These are phyloP conservation scores for Umbellularia californica DNA, from an alignment of 164 flowering plant genomes.

Conservation along the genomic window DNA sequence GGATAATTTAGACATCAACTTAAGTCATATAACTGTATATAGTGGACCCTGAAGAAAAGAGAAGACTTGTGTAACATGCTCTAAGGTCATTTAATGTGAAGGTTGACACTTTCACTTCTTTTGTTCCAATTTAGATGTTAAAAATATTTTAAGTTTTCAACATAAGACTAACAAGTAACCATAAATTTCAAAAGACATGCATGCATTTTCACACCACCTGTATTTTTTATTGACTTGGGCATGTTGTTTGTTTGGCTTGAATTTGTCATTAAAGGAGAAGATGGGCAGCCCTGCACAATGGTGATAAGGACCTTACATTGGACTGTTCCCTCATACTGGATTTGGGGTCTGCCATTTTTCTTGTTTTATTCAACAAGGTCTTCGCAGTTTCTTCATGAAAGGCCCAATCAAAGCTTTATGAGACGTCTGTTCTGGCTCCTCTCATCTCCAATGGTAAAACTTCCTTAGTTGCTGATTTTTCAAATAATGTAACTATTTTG, in stretches of 20 bases:
- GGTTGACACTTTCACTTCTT: not conserved
- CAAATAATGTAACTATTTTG: not conserved
- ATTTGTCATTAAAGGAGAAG: conserved; percentile 42
- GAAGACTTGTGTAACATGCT: no score
- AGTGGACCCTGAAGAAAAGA: no score
- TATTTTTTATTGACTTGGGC: conserved; percentile 9
- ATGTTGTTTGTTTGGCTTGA: not conserved
- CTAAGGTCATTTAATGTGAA: no score
- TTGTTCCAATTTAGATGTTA: not conserved
- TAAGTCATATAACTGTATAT: no score
- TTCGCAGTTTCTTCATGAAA: conserved; percentile 75
- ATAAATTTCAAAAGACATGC: not conserved
- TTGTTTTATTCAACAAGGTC: conserved; percentile 77
- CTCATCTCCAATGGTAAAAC: conserved; percentile 61
- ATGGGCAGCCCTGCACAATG: conserved; percentile 92
- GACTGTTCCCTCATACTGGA: conserved; percentile 80
- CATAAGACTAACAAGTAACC: not conserved
- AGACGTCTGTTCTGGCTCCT: conserved; percentile 43
- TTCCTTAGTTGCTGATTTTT: not conserved
- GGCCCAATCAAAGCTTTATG: conserved; percentile 63
- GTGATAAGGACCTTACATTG: conserved; percentile 77
- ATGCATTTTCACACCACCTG: not conserved
- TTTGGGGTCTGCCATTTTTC: conserved; percentile 93
- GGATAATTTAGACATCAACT: no score
- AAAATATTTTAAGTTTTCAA: no score